Base-by-base conservation (phyloP, 441 rosid species). In the Gossypium aridum region DNA sequence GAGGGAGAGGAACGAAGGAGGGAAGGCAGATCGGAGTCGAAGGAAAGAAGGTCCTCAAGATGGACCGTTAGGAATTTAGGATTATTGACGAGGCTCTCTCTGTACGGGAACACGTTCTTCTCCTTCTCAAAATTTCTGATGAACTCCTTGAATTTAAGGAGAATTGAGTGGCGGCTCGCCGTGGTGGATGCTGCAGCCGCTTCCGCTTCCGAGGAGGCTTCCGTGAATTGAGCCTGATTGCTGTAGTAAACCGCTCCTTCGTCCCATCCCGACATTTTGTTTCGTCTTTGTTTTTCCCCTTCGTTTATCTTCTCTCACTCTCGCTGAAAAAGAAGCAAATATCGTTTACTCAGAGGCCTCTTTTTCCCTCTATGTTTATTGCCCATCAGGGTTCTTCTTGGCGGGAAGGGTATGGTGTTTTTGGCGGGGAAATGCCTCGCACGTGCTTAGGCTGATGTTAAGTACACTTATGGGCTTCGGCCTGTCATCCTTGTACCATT, bases 191-290 rank as follows among this genome's bases (percentile, higher is more conserved):
- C 83, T n/a, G 87, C 76, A 16, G 77, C 81, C 39, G 80, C 80
- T 64, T 80, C 74, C 26, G 79, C 76, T 20, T 88, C 91, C 77
- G 89, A 87, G 79, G 99, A 93, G 71, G 91, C 92, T 84, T 88
- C 93, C 61, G 77, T 96, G 76, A 90, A 84, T 53, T 94, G 90
- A 75, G 94, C 76, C 26, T 72, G 59, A 55, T 91, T 93, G 83
- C 98, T 95, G 91, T 84, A 95, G 88, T 88, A 91, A 20, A 95
- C 96, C 7, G 90, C 93, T 64, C 99, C 99, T 80, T 92, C 99
- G 78, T 95, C 96, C 99, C 99, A 92, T 12, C 97, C 98, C 4
- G 97, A 94, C 97, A 94, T 94, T 39, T 68, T 74, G 37, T 31
- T 31, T 26, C 22, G 34, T 8, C 9, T 17, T 70, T 60, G 31